Evolutionary conservation across 306 rosid species (phyloP), one percentile per base, ranked within the genome.

Genomic region (Oemleria cerasiformis): DNA sequence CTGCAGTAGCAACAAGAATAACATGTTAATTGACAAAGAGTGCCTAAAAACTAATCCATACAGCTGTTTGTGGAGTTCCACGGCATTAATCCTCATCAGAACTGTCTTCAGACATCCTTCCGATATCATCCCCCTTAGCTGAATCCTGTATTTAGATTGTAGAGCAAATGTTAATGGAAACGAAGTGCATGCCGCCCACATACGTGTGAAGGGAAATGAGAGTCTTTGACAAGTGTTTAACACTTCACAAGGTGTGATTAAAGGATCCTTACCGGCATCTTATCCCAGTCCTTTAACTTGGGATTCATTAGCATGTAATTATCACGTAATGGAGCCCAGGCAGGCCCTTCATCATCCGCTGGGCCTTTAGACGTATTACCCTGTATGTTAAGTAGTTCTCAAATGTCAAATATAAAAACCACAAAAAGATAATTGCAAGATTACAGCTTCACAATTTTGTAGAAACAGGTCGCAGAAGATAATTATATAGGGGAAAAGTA

Each of bases 271-370:
- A 94, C 97, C 43, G 85, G 88, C 85, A 78, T 78, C 81, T 94
- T 91, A 70, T 94, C 97, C 98, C 98, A 91, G 70, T 87, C 81
- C 82, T 89, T 91, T 70, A 94, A 72, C 76, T 78, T 94, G 42
- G 98, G 78, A 81, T 73, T 89, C 25, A 97, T 87, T 74, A 94
- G 85, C 98, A 91, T 91, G 79, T 87, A 91, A 79, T 85, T 94
- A 71, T 94, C 97, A 17, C 90, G 86, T 68, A 94, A 72, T n/a
- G 98, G 98, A 74, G 95, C 97, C 98, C 98, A 94, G 30, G 84
- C 77, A 72, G 97, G 98, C 68, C 85, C 94, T 76, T 85, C 92
- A 45, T 59, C 87, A 20, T 89, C 84, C 25, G 4, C 84, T 19
- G 63, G 74, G 15, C 76, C 76, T 8, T 70, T 80, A 65, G 89